Base-by-base conservation (phyloP, 2,329 filamentous ascomycete species). In the Beauveria bassiana region DNA sequence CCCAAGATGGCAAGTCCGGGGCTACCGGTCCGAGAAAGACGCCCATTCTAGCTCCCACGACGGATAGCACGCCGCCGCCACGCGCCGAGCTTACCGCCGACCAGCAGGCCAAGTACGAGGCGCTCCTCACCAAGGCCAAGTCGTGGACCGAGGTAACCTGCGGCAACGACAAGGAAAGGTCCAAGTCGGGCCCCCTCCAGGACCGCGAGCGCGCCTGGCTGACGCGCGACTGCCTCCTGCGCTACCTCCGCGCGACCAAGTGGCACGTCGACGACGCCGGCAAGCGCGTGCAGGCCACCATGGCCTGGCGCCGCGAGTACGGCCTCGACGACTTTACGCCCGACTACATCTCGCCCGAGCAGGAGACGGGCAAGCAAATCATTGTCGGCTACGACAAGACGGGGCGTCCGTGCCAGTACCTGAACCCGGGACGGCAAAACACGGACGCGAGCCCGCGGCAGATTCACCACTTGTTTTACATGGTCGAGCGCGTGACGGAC, bases 341-440 rank as follows among this genome's bases (percentile, higher is more conserved):
- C 10, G 93, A 97, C 9, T 89, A 96, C 76, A 93, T 98, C 70
- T 91, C 89, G 1, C 86, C 90, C 14, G 95, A 99, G 79, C 96
- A 97, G 74, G 92, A 93, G 78, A 98, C 93, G 10, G 95, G 95
- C 67, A 99, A 99, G 80, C 93, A 98, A 74, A 82, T 96, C 62
- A 81, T 96, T 62, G 75, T 95, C 22, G 95, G 95, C 47, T 99
- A 86, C 75, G 95, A 99, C 77, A 90, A 88, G 63, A 79, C 91
- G 64, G 89, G 83, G 55, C 82, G 93, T n/a, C 91, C 93, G 2
- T 97, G 93, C 73, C 85, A 95, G 70, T 97, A 97, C 76, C 83
- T 99, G 63, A 88, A 89, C 71, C 95, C 95, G 1, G 90, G 88
- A 38, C 86, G 88, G 67, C 95, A 99, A 77, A 99, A 99, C 79